phyloP scores from a whole-genome alignment of 129 eudicot genomes.

The Flaveria brownii region DNA sequence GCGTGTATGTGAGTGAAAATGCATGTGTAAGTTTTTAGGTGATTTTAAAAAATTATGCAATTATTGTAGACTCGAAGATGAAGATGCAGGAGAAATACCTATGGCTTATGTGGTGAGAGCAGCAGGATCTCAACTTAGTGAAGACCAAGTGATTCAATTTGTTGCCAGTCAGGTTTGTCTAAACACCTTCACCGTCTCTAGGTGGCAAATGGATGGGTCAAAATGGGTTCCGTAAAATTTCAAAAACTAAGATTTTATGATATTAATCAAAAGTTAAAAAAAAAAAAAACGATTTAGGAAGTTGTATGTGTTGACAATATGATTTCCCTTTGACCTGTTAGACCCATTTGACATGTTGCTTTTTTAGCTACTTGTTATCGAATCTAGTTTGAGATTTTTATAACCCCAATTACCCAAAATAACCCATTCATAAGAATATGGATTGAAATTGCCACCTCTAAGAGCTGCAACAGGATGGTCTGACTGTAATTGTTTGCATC shows the following conservation, averaged over 20 bases:
- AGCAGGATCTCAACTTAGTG: conserved; percentile 51
- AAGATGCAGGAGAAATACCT: conserved; percentile 82
- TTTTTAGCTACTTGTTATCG: neutral
- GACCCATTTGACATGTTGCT: neutral
- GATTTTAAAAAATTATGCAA: neutral
- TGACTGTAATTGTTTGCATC: conserved; percentile 19
- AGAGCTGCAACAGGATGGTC: conserved; percentile 19
- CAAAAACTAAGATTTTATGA: neutral
- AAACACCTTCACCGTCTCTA: conserved; percentile 1
- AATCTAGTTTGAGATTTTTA: conserved; percentile 6
- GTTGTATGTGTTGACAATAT: neutral
- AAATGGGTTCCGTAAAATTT: neutral
- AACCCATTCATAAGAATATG: neutral
- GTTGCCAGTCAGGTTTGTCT: conserved; percentile 65
- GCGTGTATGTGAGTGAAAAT: conserved; percentile 6
- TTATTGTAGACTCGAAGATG: conserved; percentile 69
- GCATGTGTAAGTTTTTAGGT: neutral
- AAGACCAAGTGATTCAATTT: conserved; percentile 69
- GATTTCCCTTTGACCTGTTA: neutral
- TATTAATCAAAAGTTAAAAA: neutral
- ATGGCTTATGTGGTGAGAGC: conserved; percentile 76
- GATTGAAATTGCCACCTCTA: conserved; percentile 9
- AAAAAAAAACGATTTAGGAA: neutral
- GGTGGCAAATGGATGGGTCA: neutral
- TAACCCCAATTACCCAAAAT: neutral